A percentile compares a stretch with the other conserved stretches of the same genome.
Conservation (phyloP, 2,329 filamentous ascomycete species). For the Aspergillus sojae region DNA sequence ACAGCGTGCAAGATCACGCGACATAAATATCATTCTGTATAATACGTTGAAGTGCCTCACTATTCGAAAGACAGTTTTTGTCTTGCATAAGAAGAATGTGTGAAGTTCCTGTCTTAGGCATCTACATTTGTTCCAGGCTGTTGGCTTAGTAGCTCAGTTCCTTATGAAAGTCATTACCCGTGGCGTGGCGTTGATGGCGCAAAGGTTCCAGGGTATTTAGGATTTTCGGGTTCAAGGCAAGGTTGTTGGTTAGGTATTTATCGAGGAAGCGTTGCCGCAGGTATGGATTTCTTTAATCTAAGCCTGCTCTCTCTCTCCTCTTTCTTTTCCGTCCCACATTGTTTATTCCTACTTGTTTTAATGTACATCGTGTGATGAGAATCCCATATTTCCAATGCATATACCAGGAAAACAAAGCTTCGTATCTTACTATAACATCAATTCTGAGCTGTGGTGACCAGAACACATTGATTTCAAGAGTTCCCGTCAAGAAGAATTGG, state of each 20-base stretch:
- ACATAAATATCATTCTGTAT: conserved; percentile 1
- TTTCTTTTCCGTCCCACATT: not conserved
- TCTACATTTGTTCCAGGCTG: not conserved
- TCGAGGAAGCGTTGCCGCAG: not conserved
- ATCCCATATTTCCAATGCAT: not conserved
- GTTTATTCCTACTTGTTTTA: not conserved
- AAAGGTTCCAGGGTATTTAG: not conserved
- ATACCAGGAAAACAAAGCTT: not conserved
- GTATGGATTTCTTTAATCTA: not conserved
- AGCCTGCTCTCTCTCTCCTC: not conserved
- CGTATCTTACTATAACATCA: not conserved
- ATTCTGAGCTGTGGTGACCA: not conserved
- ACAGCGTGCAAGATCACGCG: conserved; percentile 9
- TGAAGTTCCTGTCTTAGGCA: not conserved
- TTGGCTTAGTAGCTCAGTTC: not conserved
- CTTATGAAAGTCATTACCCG: not conserved
- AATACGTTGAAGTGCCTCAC: conserved; percentile 3
- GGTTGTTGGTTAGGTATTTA: not conserved
- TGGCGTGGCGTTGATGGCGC: not conserved
- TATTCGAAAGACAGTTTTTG: not conserved
- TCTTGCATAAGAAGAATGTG: not conserved
- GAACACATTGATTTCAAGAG: not conserved
- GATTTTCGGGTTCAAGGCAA: not conserved
- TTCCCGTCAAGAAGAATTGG: not conserved
- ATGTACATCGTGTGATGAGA: not conserved